These are phyloP conservation scores for Posidonia oceanica DNA, from an alignment of 116 monocot species.

Conservation along the genomic window DNA sequence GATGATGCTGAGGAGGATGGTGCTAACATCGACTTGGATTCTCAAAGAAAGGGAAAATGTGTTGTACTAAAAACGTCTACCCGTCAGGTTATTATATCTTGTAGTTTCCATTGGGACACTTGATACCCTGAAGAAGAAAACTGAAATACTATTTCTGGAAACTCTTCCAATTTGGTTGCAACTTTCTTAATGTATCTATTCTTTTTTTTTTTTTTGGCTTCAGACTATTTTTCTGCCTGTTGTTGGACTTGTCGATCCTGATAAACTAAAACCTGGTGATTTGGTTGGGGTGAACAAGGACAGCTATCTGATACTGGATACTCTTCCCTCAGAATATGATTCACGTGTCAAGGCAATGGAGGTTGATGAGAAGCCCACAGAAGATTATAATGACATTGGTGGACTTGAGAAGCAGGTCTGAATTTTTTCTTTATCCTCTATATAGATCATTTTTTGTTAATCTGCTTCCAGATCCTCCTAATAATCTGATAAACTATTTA, in stretches of 20 bases:
- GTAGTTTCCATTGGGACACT: not conserved
- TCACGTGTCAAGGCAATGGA: constrained; percentile 96
- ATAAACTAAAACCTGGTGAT: constrained; percentile 92
- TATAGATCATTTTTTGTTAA: no score
- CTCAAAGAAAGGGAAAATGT: constrained; percentile 92
- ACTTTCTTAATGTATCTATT: constrained; percentile 92
- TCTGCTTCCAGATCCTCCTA: no score
- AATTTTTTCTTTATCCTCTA: not conserved
- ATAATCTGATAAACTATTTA: no score
- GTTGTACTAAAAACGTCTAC: constrained; percentile 97
- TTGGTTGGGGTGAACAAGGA: constrained; percentile 93
- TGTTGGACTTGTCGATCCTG: constrained; percentile 94
- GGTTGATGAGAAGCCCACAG: constrained; percentile 96
- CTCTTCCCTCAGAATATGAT: constrained; percentile 97
- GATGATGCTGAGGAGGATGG: constrained; percentile 98
- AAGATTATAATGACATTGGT: constrained; percentile 97
- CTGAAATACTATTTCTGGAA: not conserved
- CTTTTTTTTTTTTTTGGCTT: constrained; percentile 60
- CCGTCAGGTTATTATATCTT: constrained; percentile 47
- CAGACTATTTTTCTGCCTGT: constrained; percentile 98
- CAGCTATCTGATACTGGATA: constrained; percentile 89
- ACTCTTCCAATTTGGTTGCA: constrained; percentile 31
- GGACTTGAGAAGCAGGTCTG: constrained; percentile 96
- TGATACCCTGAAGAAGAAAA: not conserved
- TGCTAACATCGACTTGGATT: constrained; percentile 89